Conservation (phyloP, 148 eudicot genomes). For the Heliosperma pusillum region DNA sequence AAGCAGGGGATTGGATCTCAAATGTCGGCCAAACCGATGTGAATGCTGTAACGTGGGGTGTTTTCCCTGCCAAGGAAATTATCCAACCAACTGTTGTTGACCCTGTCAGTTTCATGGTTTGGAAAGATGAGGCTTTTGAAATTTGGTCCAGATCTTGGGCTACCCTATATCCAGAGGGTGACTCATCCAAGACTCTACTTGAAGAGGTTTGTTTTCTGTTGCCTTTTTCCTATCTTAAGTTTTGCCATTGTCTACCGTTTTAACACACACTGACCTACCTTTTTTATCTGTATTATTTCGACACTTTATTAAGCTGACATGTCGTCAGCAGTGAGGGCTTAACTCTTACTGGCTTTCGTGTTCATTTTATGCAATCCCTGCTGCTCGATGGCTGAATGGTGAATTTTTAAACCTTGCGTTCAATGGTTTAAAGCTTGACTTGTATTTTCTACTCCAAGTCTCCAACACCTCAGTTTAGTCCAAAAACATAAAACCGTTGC, state of each 20-base stretch:
- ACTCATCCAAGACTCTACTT: conserved; percentile 66
- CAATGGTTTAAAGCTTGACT: no score
- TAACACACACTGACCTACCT: neutral
- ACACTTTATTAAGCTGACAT: neutral
- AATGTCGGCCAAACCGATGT: conserved; percentile 52
- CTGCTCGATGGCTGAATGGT: no score
- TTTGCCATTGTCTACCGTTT: neutral
- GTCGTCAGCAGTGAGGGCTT: no score
- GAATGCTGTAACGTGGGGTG: conserved; percentile 97
- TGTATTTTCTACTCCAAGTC: no score
- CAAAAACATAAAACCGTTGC: no score
- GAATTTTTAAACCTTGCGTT: no score
- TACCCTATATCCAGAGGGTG: conserved; percentile 64
- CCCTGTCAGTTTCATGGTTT: conserved; percentile 73
- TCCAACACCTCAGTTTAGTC: no score
- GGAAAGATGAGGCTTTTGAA: conserved; percentile 97
- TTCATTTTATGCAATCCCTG: no score
- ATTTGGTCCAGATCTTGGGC: conserved; percentile 93
- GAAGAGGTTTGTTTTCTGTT: conserved; percentile 44
- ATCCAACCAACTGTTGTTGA: conserved; percentile 93
- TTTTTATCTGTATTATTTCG: neutral
- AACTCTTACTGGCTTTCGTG: no score
- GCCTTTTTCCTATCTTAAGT: neutral
- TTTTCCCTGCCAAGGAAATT: conserved; percentile 85
- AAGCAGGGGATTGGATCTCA: conserved; percentile 62